phyloP scores from a whole-genome alignment of 1,139 yeast genomes.

The Magnusiomyces ingens region DNA sequence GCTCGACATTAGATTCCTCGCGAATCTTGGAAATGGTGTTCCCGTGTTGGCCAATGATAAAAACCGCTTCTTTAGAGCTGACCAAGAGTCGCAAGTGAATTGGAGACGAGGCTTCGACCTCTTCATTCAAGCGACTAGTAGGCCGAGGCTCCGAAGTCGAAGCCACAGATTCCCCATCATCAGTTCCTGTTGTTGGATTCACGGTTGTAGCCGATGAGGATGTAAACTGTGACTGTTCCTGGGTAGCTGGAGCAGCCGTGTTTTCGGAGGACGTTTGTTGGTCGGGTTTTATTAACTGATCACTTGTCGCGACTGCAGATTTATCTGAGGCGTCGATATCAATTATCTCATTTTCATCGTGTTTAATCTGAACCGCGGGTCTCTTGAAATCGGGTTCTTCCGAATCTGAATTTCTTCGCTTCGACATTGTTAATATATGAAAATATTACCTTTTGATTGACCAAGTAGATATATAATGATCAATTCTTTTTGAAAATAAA shows the following conservation, averaged over 20 bases:
- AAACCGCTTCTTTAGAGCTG: conserved; percentile 69
- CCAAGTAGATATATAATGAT: background rate
- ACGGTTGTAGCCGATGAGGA: too few relatives aligned
- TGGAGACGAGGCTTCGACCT: conserved; percentile 46
- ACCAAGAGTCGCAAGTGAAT: conserved; percentile 69
- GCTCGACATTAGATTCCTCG: conserved; percentile 56
- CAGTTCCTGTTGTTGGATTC: too few relatives aligned
- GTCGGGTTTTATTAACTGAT: too few relatives aligned
- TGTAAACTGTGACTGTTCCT: too few relatives aligned
- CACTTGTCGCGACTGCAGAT: too few relatives aligned
- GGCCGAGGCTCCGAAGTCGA: too few relatives aligned
- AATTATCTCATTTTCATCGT: background rate
- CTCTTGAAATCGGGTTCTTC: conserved; percentile 43
- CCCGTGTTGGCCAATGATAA: conserved; percentile 73
- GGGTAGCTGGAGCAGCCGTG: too few relatives aligned
- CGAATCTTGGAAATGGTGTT: conserved; percentile 62
- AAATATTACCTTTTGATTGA: background rate
- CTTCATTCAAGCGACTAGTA: too few relatives aligned
- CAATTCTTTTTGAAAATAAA: background rate
- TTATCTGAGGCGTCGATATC: too few relatives aligned
- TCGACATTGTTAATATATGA: conserved; percentile 36
- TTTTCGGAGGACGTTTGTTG: too few relatives aligned
- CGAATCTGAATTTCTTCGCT: conserved; percentile 62
- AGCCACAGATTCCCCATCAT: too few relatives aligned
- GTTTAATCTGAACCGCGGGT: conserved; percentile 51